A percentile compares a stretch with the other conserved stretches of the same genome.
Conservation (phyloP, 768 basidiomycete species). For the Lyophyllum shimeji region DNA sequence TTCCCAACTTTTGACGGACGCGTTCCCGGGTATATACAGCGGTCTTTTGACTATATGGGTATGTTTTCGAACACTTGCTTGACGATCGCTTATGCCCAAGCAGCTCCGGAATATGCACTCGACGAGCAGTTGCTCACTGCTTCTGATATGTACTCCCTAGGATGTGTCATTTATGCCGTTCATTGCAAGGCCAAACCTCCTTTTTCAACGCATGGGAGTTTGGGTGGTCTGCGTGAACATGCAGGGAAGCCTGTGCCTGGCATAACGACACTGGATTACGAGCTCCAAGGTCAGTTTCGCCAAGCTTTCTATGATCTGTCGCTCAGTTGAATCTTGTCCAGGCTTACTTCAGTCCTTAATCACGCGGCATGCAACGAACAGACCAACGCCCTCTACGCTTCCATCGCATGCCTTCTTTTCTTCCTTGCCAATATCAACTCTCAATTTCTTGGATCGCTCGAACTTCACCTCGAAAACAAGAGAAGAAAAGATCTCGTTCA, state of each 20-base stretch:
- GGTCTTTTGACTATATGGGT: conserved; percentile 96
- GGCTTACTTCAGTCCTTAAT: conserved; percentile 80
- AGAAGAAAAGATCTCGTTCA: conserved; percentile 96
- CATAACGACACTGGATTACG: conserved; percentile 64
- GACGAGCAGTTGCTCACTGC: conserved; percentile 85
- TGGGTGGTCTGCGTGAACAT: conserved; percentile 68
- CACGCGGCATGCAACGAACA: conserved; percentile 68
- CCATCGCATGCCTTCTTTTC: conserved; percentile 92
- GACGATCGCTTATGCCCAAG: conserved; percentile 1
- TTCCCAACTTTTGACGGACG: conserved; percentile 87
- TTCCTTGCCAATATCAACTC: conserved; percentile 90
- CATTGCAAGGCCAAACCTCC: conserved; percentile 88
- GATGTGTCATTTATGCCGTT: conserved; percentile 88
- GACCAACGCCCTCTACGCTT: conserved; percentile 79
- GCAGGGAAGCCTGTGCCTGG: conserved; percentile 62
- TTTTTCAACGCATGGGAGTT: conserved; percentile 79
- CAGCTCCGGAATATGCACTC: conserved; percentile 92
- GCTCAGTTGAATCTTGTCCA: conserved; percentile 27
- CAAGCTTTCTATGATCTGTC: not conserved
- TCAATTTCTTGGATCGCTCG: conserved; percentile 94
- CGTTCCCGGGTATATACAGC: conserved; percentile 78
- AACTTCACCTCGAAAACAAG: conserved; percentile 92
- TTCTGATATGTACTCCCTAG: conserved; percentile 93
- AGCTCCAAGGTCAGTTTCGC: conserved; percentile 60
- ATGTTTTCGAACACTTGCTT: conserved; percentile 19